Conservation (phyloP, 257 asterid genomes). For the Lantana camara region DNA sequence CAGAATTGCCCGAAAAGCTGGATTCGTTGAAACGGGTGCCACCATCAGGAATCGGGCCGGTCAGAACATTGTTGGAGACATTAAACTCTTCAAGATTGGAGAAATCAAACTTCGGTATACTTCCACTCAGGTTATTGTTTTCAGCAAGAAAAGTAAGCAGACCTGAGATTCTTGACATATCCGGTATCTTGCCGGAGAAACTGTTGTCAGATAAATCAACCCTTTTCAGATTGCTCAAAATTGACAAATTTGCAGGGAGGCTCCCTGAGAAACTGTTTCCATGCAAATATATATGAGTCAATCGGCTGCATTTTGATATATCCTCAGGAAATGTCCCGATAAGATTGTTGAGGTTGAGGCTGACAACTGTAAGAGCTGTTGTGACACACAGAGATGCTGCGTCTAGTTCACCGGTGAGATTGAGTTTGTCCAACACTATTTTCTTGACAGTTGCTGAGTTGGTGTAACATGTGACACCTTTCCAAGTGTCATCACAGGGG, state of each 20-base stretch:
- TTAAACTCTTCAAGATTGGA: slow-evolving; percentile 58
- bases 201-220: slow-evolving; percentile 49
- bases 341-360: slow-evolving; percentile 54
- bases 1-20: slow-evolving; percentile 58
- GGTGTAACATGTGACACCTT: slow-evolving; percentile 52
- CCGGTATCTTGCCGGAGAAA: slow-evolving; percentile 64
- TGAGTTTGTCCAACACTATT: slow-evolving; percentile 46
- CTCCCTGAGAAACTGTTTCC: slow-evolving; percentile 52
- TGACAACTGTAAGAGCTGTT: slow-evolving; percentile 46
- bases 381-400: slow-evolving; percentile 50
- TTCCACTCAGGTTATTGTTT: slow-evolving; percentile 55
- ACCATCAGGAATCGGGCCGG: slow-evolving; percentile 55
- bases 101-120: slow-evolving; percentile 54
- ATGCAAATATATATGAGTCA: slow-evolving; percentile 57
- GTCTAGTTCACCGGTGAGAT: slow-evolving; percentile 57
- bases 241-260: slow-evolving; percentile 52
- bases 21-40: slow-evolving; percentile 37
- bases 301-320: slow-evolving; percentile 48
- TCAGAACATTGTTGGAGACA: slow-evolving; percentile 63
- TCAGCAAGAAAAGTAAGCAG: slow-evolving; percentile 62
- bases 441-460: slow-evolving; percentile 40
- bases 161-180: slow-evolving; percentile 58
- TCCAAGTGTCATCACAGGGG: slow-evolving; percentile 60
- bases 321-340: slow-evolving; percentile 50
- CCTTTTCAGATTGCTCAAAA: slow-evolving; percentile 53